Conservation (phyloP, 805 yeast species). For the Candida lessepsii region DNA sequence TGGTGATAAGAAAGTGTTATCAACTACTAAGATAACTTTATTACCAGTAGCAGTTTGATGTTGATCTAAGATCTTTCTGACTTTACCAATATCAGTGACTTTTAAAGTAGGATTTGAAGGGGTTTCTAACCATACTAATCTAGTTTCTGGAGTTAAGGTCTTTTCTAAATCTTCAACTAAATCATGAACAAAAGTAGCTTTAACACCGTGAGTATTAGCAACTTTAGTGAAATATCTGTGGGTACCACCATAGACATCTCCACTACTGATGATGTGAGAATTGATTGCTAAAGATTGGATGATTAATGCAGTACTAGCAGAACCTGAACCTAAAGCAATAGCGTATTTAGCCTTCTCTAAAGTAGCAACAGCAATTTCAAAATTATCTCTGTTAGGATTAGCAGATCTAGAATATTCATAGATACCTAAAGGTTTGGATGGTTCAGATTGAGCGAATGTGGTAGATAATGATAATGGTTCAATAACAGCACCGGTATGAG, state of each 20-base stretch:
- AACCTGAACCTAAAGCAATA: slow-evolving; percentile 80
- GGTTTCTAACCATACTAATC: slow-evolving; percentile 82
- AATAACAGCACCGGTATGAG: slow-evolving; percentile 81
- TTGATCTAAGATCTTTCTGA: slow-evolving; percentile 51
- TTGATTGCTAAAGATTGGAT: slow-evolving; percentile 71
- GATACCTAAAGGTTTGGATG: slow-evolving; percentile 72
- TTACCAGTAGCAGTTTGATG: slow-evolving; percentile 46
- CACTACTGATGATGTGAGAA: slow-evolving; percentile 73
- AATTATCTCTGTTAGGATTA: slow-evolving; percentile 82
- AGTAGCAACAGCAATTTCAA: slow-evolving; percentile 76
- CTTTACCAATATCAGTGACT: slow-evolving; percentile 69
- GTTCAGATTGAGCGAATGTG: slow-evolving; percentile 78
- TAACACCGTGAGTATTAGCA: slow-evolving; percentile 75
- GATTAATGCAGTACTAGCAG: slow-evolving; percentile 77
- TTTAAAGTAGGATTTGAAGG: slow-evolving; percentile 87
- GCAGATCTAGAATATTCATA: slow-evolving; percentile 85
- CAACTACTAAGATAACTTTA: slow-evolving; percentile 67
- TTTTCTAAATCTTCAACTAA: slow-evolving; percentile 57
- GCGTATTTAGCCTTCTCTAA: slow-evolving; percentile 75
- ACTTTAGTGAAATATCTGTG: slow-evolving; percentile 88
- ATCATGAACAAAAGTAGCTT: slow-evolving; percentile 63
- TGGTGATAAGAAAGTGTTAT: slow-evolving; percentile 86
- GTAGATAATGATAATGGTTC: slow-evolving; percentile 82
- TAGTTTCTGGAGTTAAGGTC: slow-evolving; percentile 60
- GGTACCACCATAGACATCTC: slow-evolving; percentile 90